Percentiles rank a stretch among this genome's conserved stretches.
These are phyloP conservation scores for Ogataea ganodermae DNA, from an alignment of 805 yeast genomes.

Conservation along the genomic window DNA sequence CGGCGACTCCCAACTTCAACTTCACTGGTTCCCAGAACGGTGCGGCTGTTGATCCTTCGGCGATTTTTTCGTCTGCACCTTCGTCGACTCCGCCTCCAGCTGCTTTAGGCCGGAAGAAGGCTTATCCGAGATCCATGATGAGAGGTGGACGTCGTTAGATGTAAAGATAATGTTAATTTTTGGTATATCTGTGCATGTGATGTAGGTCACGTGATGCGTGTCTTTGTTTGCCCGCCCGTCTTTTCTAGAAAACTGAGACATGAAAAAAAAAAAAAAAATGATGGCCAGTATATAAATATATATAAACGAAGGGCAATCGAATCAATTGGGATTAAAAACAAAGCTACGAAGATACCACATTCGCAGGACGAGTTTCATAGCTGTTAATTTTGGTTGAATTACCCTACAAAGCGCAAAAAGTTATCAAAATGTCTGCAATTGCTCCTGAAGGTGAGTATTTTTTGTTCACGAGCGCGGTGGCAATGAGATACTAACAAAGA, in stretches of 20 bases:
- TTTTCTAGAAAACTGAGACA: conserved; percentile 4
- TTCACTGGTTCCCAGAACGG: conserved; percentile 32
- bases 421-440: conserved; percentile 25
- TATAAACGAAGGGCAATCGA: too few species aligned
- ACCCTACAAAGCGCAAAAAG: not conserved
- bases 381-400: not conserved
- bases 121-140: conserved; percentile 24
- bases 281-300: too few species aligned
- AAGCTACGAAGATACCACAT: not conserved
- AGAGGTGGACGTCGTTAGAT: conserved; percentile 21
- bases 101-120: conserved; percentile 20
- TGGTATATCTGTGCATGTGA: too few species aligned
- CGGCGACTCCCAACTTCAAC: conserved; percentile 36
- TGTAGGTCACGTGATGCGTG: not conserved
- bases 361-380: not conserved
- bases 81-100: conserved; percentile 25
- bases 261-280: not conserved
- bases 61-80: conserved; percentile 29
- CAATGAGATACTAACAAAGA: not conserved
- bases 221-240: not conserved
- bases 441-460: conserved; percentile 37
- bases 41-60: conserved; percentile 29
- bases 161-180: not conserved
- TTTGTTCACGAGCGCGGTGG: not conserved
- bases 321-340: too few species aligned